Percentiles rank a stretch among this genome's conserved stretches.
Evolutionary conservation across 2,329 filamentous ascomycete species (phyloP).

Genomic region (Tolypocladium sp.): DNA sequence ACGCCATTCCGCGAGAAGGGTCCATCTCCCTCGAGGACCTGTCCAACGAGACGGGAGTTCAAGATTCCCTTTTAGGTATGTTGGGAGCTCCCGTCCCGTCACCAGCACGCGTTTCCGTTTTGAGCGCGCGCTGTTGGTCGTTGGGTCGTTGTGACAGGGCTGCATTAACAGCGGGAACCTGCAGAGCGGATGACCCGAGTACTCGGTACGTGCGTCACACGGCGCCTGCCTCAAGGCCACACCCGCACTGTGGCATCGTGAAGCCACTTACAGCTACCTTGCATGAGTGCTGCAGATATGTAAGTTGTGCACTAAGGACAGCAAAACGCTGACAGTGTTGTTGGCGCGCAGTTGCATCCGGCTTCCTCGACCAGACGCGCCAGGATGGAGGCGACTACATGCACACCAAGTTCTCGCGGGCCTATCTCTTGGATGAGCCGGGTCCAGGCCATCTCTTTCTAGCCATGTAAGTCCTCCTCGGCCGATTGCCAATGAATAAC

Average conservation of each 20-base stretch:
- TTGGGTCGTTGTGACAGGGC: not conserved
- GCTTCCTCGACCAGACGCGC: constrained; percentile 18
- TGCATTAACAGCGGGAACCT: not conserved
- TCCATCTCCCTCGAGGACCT: constrained; percentile 18
- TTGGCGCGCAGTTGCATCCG: constrained; percentile 13
- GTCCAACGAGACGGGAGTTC: constrained; percentile 14
- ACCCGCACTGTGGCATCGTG: not conserved
- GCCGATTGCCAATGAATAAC: not conserved
- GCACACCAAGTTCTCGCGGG: constrained; percentile 20
- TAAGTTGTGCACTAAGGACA: not conserved
- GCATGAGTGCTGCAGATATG: not conserved
- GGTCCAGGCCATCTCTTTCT: constrained; percentile 20
- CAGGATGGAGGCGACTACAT: constrained; percentile 16
- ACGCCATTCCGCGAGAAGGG: constrained; percentile 15
- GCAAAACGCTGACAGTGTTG: not conserved
- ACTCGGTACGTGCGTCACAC: constrained; percentile 9
- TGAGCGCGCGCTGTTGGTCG: not conserved
- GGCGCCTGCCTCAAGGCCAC: not conserved
- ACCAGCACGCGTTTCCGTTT: not conserved
- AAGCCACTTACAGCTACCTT: not conserved
- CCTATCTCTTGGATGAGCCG: constrained; percentile 16
- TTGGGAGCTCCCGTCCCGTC: not conserved
- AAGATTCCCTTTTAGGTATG: constrained; percentile 18
- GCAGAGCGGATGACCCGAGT: constrained; percentile 18
- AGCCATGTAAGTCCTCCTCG: constrained; percentile 11